Conservation (phyloP, 2,329 filamentous ascomycete genomes). For the Paecilomyces sp. region DNA sequence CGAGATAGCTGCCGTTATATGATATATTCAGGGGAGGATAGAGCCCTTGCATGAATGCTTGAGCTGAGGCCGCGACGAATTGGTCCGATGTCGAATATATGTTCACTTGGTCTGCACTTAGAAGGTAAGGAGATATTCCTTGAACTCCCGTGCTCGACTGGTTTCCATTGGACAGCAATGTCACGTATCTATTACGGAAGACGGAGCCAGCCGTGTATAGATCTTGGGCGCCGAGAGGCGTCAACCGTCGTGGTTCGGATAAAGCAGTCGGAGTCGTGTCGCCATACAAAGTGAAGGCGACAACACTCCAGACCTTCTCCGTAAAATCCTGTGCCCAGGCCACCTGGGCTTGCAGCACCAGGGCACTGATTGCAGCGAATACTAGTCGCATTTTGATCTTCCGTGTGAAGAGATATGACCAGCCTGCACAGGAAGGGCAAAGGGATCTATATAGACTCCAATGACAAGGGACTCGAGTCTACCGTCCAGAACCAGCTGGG, state of each 20-base stretch:
- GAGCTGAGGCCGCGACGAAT: conserved; percentile 45
- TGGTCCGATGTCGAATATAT: conserved; percentile 43
- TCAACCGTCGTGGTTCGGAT: conserved; percentile 34
- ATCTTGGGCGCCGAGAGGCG: conserved; percentile 49
- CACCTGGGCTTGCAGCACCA: conserved; percentile 10
- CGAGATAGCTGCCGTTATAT: conserved; percentile 22
- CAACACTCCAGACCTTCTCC: conserved; percentile 39
- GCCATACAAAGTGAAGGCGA: conserved; percentile 49
- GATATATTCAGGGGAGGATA: conserved; percentile 45
- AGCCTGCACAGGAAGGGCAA: not conserved
- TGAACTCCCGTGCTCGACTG: conserved; percentile 30
- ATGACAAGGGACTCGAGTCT: not conserved
- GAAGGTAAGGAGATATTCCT: conserved; percentile 37
- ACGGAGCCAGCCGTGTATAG: conserved; percentile 43
- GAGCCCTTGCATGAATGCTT: conserved; percentile 56
- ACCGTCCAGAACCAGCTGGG: not conserved
- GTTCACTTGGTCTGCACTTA: conserved; percentile 41
- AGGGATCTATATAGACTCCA: not conserved
- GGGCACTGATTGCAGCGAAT: conserved; percentile 3
- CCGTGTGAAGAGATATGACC: not conserved
- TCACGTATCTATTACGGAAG: conserved; percentile 49
- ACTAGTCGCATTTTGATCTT: not conserved
- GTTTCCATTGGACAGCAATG: conserved; percentile 14
- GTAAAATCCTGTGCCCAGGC: conserved; percentile 19
- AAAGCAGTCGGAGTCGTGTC: conserved; percentile 46